Base-by-base conservation (phyloP, 1,284 basidiomycete species). In the Fomitopsis pinicola region DNA sequence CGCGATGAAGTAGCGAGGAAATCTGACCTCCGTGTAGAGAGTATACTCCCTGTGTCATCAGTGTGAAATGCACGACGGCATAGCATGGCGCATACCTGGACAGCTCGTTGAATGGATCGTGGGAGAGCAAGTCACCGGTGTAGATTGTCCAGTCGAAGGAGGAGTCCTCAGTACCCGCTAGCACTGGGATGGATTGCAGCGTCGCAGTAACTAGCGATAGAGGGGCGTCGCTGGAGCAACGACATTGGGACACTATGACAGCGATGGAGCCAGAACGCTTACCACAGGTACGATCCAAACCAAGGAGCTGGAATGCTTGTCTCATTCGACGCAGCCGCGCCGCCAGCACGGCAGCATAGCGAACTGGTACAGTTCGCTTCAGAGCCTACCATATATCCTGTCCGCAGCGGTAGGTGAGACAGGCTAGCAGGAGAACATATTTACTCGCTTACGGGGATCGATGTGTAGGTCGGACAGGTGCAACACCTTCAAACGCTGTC, bases 401-500 rank as follows among this genome's bases (percentile, higher is more conserved):
- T 1, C 5, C 19, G n/a, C 0, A 15, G 26, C 40, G 63, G 33
- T 28, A 44, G 7, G 19, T 38, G 12, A 45, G n/a, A 22, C 17
- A 1, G 45, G 8, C 40, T 55, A n/a, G 54, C 42, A 12, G 9
- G 15, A 33, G 57, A 60, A 28, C 15, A 22, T 22, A 22, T 22
- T 22, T 22, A 22, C 8, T 33, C 30, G 30, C 80, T 60, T 66
- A 86, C 82, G 79, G 52, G 91, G 86, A 70, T 94, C 92, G 58
- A 94, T 75, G 72, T 94, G 92, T 61, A 91, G 78, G 68, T 94
- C 91, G 0, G 88, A 91, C 10, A 92, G 65, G 68, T 94, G 92
- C 52, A 93, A 73, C 1, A 93, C 86, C 67, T 89, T 91, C 44
- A 92, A 73, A 48, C 84, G 79, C 67, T 87, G 75, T 7, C 88